Evolutionary conservation across 2,329 filamentous ascomycete species (phyloP).

Genomic region (Dactylellina sp.): DNA sequence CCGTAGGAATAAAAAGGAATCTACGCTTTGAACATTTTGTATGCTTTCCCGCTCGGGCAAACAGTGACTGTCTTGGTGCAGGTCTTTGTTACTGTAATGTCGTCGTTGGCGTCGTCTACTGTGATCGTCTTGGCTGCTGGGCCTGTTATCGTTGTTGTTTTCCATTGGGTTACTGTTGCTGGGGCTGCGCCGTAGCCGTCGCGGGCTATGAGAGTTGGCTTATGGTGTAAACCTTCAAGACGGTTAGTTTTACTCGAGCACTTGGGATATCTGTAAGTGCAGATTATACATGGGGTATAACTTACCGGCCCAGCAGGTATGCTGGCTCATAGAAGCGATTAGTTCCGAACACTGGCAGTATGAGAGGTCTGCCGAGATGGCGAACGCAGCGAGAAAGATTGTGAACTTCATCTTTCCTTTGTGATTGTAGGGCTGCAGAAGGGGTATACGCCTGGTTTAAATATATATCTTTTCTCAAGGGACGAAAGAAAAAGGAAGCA

Average conservation of each 20-base stretch:
- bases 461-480: too few species aligned
- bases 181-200: neutral
- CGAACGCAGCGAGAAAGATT: neutral
- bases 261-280: too few species aligned
- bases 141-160: too few species aligned
- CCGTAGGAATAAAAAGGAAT: too few species aligned
- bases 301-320: neutral
- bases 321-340: neutral
- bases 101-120: too few species aligned
- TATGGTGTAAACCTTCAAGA: neutral
- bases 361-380: neutral
- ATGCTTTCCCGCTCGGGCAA: neutral
- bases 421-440: neutral
- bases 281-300: neutral
- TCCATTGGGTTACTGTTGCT: too few species aligned
- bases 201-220: neutral
- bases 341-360: neutral
- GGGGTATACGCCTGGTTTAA: too few species aligned
- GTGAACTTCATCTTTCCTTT: neutral
- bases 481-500: neutral
- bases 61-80: neutral
- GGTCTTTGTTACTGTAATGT: neutral
- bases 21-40: neutral
- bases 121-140: too few species aligned
- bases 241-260: too few species aligned